Evolutionary conservation across 2,329 filamentous ascomycete species (phyloP).

Genomic region (Diplodia intermedia): DNA sequence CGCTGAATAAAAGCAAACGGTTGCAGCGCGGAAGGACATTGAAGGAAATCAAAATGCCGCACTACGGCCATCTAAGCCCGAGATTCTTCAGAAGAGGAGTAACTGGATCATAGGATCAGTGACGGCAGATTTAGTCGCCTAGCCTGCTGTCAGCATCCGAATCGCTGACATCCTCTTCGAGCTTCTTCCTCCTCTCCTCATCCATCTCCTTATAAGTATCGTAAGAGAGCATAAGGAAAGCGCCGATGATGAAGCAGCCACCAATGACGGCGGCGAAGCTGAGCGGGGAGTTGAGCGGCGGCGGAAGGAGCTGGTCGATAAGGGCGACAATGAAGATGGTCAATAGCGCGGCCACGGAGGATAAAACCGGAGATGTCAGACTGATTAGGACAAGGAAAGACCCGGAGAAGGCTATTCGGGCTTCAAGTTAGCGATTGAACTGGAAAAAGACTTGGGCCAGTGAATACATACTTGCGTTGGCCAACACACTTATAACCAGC

Average conservation of each 20-base stretch:
- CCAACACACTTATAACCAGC: constrained; percentile 78
- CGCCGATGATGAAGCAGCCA: constrained; percentile 84
- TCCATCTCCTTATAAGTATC: constrained; percentile 94
- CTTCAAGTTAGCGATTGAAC: not conserved
- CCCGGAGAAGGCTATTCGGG: constrained; percentile 73
- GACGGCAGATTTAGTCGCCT: constrained; percentile 13
- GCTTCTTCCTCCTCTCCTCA: constrained; percentile 74
- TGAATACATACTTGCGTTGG: constrained; percentile 74
- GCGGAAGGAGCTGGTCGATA: constrained; percentile 83
- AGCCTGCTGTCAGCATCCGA: constrained; percentile 49
- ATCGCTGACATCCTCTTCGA: constrained; percentile 50
- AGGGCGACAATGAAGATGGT: constrained; percentile 97
- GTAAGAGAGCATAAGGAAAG: constrained; percentile 86
- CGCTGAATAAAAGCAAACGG: not conserved
- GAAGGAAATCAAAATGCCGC: constrained; percentile 7
- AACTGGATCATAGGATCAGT: not conserved
- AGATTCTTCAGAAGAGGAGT: not conserved
- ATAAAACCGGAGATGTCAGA: constrained; percentile 89
- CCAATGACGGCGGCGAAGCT: constrained; percentile 78
- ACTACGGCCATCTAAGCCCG: constrained; percentile 5
- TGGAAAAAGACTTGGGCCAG: constrained; percentile 9
- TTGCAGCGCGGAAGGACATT: not conserved
- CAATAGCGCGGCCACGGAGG: constrained; percentile 87
- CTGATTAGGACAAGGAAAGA: constrained; percentile 92
- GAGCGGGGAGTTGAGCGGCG: constrained; percentile 71